phyloP scores from a whole-genome alignment of 805 yeast species.

The Candida suzukii region DNA sequence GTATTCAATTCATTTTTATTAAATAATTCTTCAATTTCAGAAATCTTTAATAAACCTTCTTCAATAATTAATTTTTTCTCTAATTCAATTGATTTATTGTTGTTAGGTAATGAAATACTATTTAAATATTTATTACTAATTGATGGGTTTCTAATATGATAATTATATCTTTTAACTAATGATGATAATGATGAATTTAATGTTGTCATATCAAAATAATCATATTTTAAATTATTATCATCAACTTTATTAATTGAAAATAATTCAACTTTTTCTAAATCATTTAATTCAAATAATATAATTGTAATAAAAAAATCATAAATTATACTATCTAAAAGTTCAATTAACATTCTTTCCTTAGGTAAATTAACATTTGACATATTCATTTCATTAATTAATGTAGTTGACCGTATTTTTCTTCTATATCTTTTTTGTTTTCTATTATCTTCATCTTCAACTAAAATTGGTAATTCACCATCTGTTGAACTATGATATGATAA shows the following conservation, averaged over 20 bases:
- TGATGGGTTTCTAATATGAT: conserved; percentile 30
- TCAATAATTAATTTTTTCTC: background rate
- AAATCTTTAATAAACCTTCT: background rate
- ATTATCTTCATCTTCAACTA: conserved; percentile 41
- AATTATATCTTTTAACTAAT: conserved; percentile 26
- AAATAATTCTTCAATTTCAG: background rate
- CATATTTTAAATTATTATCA: background rate
- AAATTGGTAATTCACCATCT: conserved; percentile 44
- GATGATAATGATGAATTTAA: conserved; percentile 5
- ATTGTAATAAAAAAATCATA: conserved; percentile 39
- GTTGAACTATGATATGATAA: conserved; percentile 44
- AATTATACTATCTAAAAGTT: conserved; percentile 38
- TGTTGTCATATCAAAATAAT: conserved; percentile 6
- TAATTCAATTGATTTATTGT: background rate
- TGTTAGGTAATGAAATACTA: background rate
- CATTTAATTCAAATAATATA: conserved; percentile 9
- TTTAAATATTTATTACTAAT: conserved; percentile 6
- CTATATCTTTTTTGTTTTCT: conserved; percentile 21
- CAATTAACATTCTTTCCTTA: conserved; percentile 28
- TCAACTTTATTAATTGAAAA: conserved; percentile 5
- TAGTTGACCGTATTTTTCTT: conserved; percentile 30
- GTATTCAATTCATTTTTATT: background rate
- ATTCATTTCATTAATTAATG: conserved; percentile 29
- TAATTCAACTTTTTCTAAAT: conserved; percentile 2
- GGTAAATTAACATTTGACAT: conserved; percentile 20